Conservation (phyloP, 2,329 filamentous ascomycete genomes). For the Claviceps cyperi region DNA sequence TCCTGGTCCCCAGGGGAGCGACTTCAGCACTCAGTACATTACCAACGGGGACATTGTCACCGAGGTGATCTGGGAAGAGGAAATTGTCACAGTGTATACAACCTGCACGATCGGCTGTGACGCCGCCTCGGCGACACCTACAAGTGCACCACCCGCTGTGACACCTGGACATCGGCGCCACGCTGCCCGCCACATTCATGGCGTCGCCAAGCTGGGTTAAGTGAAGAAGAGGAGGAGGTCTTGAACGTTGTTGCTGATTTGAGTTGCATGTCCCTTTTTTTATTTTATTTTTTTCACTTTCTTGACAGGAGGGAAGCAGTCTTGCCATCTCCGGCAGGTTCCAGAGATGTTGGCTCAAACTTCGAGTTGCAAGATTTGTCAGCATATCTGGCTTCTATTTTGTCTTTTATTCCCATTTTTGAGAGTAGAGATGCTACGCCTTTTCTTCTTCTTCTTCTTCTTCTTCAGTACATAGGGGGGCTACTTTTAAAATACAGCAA, state of each 20-base stretch:
- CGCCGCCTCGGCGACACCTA: conserved; percentile 1
- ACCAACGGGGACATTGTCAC: conserved; percentile 36
- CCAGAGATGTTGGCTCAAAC: conserved; percentile 16
- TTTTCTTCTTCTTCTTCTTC: background rate
- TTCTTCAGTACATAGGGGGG: conserved; percentile 20
- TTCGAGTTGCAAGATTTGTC: conserved; percentile 19
- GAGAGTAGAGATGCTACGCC: conserved; percentile 19
- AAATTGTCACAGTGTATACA: conserved; percentile 37
- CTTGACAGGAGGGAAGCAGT: conserved; percentile 5
- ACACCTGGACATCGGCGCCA: conserved; percentile 14
- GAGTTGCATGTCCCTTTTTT: background rate
- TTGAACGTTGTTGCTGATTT: conserved; percentile 8
- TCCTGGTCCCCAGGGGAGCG: conserved; percentile 17
- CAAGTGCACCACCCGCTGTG: conserved; percentile 7
- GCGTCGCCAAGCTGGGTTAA: conserved; percentile 16
- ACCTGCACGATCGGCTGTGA: conserved; percentile 25
- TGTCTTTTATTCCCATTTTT: conserved; percentile 7
- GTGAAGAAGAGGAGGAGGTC: conserved; percentile 6
- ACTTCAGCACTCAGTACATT: conserved; percentile 36
- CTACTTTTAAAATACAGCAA: conserved; percentile 10
- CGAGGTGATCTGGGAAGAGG: conserved; percentile 43
- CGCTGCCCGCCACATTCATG: conserved; percentile 25
- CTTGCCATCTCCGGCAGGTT: conserved; percentile 21
- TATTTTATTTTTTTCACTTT: conserved; percentile 5
- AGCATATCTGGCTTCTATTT: conserved; percentile 19